phyloP scores from a whole-genome alignment of 371 early-diverging fungal genomes.

The Mortierella sp. region DNA sequence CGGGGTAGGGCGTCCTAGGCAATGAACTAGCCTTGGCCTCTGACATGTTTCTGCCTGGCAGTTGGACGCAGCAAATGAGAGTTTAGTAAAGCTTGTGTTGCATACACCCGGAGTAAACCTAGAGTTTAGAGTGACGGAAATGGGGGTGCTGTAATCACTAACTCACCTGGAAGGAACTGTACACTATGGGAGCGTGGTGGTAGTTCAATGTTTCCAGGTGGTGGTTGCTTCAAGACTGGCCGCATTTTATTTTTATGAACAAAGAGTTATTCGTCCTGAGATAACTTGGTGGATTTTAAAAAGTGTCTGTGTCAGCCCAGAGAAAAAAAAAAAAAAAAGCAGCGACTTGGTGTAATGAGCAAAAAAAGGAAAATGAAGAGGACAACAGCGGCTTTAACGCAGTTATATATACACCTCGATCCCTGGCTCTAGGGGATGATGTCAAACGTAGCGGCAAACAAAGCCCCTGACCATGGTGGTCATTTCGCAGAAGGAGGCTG shows the following conservation, averaged over 20 bases:
- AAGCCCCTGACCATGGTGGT: too few relatives aligned
- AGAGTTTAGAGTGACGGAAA: too few relatives aligned
- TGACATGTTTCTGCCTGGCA: not conserved
- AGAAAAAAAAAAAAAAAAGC: not conserved
- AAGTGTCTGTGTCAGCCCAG: not conserved
- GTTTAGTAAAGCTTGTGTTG: too few relatives aligned
- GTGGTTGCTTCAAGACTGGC: slow-evolving; percentile 9
- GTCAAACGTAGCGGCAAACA: too few relatives aligned
- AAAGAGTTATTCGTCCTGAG: not conserved
- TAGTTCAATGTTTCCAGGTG: not conserved
- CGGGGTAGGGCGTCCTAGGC: slow-evolving; percentile 42
- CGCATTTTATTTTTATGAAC: slow-evolving; percentile 1
- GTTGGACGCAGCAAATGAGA: not conserved
- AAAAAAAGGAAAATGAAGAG: too few relatives aligned
- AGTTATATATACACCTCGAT: too few relatives aligned
- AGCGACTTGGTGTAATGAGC: too few relatives aligned
- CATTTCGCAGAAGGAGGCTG: too few relatives aligned
- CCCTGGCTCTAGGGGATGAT: too few relatives aligned
- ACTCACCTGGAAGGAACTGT: slow-evolving; percentile 31
- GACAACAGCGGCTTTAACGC: too few relatives aligned
- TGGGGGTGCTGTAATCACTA: too few relatives aligned
- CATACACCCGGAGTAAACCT: too few relatives aligned
- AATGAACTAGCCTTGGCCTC: slow-evolving; percentile 13
- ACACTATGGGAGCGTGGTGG: slow-evolving; percentile 14
- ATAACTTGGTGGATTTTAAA: slow-evolving; percentile 1